Base-by-base conservation (phyloP, 2,329 filamentous ascomycete species). In the Hypoxylon sp. region DNA sequence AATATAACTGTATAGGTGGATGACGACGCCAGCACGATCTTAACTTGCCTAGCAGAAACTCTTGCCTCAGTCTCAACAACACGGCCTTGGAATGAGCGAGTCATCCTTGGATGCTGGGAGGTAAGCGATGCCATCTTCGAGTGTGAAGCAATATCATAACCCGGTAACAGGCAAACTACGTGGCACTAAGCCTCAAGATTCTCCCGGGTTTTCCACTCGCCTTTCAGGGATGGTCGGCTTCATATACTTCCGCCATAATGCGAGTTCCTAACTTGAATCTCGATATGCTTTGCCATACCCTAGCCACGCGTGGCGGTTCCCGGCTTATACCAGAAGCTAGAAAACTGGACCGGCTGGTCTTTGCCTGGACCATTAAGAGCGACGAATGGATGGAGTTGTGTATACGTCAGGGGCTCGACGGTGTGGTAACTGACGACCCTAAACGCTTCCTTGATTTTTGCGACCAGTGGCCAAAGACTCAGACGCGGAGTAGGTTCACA, bases 341-440 rank as follows among this genome's bases (percentile, higher is more conserved):
- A 17, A 44, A 24, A n/a, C 21, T 15, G 24, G 32, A 17, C 15
- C 11, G 32, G 13, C 29, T 51, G 2, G 4, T 51, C 7, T 51
- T 42, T 24, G 29, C 56, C 1, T 59, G 56, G 56, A 17, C 56
- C 24, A 29, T 35, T 32, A 59, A 51, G 15, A 19, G 29, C 11
- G 46, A 51, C 8, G 31, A 50, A 19, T 58, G 21, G 13, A 39
- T 58, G 55, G 44, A n/a, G 27, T 37, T 24, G 6, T 21, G 44
- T 19, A 17, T 58, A 17, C 44, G 55, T 7, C n/a, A 50, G 2
- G 44, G 13, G 19, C 17, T 51, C 19, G 55, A 58, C 19, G 55
- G 44, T 11, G 55, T 51, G 2, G 27, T 59, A 17, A 59, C 55
- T 4, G 55, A 59, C 46, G 55, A 59, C 4, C 55, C 55, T 7